Evolutionary conservation across 805 yeast genomes (phyloP).

Genomic region (Candida silvicultrix): DNA sequence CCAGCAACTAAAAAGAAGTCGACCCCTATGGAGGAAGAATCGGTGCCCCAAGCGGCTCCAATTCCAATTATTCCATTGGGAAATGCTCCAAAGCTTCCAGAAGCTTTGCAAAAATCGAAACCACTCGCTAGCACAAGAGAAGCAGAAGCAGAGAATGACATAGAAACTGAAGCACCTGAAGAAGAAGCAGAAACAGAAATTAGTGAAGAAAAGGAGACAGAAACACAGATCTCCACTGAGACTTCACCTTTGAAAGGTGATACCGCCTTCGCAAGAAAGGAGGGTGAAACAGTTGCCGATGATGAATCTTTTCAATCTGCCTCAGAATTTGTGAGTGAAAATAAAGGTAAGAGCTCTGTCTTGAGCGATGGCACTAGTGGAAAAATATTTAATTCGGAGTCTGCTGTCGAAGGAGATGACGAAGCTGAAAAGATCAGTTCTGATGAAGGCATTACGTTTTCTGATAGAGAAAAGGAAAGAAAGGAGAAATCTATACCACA

Average conservation of each 20-base stretch:
- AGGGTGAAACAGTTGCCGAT: not conserved
- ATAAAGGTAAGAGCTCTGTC: slow-evolving; percentile 4
- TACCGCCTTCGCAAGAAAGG: too few relatives aligned
- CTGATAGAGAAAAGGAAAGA: slow-evolving; percentile 17
- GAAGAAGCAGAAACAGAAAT: slow-evolving; percentile 4
- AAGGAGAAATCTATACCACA: slow-evolving; percentile 6
- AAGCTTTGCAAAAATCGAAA: slow-evolving; percentile 6
- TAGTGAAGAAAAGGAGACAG: not conserved
- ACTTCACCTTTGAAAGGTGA: too few relatives aligned
- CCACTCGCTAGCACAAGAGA: not conserved
- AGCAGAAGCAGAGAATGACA: slow-evolving; percentile 6
- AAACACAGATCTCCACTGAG: not conserved
- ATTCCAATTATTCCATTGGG: slow-evolving; percentile 50
- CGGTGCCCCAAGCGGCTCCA: slow-evolving; percentile 26
- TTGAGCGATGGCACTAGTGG: not conserved
- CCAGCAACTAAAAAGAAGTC: slow-evolving; percentile 16
- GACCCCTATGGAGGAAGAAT: slow-evolving; percentile 8
- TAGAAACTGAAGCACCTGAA: slow-evolving; percentile 5
- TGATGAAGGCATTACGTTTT: slow-evolving; percentile 17
- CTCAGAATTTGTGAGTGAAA: slow-evolving; percentile 1
- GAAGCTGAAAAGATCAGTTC: slow-evolving; percentile 22
- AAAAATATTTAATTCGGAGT: slow-evolving; percentile 10
- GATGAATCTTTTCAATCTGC: slow-evolving; percentile 12
- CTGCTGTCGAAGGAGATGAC: slow-evolving; percentile 25
- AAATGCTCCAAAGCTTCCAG: slow-evolving; percentile 21